Evolutionary conservation across 805 yeast species (phyloP).

Genomic region (Schwanniomyces polymorphus): DNA sequence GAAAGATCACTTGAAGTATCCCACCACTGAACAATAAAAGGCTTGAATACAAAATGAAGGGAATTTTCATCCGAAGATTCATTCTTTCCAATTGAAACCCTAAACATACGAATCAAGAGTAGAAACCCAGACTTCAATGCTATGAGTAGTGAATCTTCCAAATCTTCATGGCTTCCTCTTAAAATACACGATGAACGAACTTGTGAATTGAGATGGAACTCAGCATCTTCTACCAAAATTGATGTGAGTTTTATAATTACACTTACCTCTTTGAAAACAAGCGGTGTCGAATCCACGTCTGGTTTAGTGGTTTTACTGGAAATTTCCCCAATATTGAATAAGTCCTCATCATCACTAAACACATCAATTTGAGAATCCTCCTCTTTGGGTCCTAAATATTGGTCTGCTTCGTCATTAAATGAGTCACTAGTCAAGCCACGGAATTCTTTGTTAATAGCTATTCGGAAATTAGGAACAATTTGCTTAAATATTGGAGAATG

Average conservation of each 20-base stretch:
- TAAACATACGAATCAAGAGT: slow-evolving; percentile 38
- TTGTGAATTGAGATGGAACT: slow-evolving; percentile 28
- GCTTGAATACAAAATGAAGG: slow-evolving; percentile 24
- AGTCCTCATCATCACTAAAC: slow-evolving; percentile 36
- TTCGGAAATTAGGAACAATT: slow-evolving; percentile 33
- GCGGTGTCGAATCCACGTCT: neutral
- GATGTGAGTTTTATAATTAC: slow-evolving; percentile 34
- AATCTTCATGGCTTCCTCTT: slow-evolving; percentile 17
- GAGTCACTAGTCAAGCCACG: slow-evolving; percentile 33
- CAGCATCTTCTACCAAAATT: slow-evolving; percentile 26
- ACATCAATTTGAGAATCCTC: slow-evolving; percentile 41
- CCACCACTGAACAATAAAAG: slow-evolving; percentile 56
- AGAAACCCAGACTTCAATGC: slow-evolving; percentile 41
- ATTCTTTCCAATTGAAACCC: slow-evolving; percentile 28
- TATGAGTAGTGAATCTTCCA: slow-evolving; percentile 40
- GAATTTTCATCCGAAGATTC: slow-evolving; percentile 21
- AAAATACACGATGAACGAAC: slow-evolving; percentile 32
- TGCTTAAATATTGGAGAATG: slow-evolving; percentile 38
- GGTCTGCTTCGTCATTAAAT: slow-evolving; percentile 38
- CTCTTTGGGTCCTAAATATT: slow-evolving; percentile 27
- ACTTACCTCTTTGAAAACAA: slow-evolving; percentile 11
- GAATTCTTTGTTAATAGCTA: slow-evolving; percentile 28
- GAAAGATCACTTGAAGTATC: slow-evolving; percentile 15
- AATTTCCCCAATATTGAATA: slow-evolving; percentile 10
- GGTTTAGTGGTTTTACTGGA: slow-evolving; percentile 1